A percentile compares a stretch with the other conserved stretches of the same genome.
Evolutionary conservation across 2,329 filamentous ascomycete species (phyloP).

Genomic region (Aureobasidium sp.): DNA sequence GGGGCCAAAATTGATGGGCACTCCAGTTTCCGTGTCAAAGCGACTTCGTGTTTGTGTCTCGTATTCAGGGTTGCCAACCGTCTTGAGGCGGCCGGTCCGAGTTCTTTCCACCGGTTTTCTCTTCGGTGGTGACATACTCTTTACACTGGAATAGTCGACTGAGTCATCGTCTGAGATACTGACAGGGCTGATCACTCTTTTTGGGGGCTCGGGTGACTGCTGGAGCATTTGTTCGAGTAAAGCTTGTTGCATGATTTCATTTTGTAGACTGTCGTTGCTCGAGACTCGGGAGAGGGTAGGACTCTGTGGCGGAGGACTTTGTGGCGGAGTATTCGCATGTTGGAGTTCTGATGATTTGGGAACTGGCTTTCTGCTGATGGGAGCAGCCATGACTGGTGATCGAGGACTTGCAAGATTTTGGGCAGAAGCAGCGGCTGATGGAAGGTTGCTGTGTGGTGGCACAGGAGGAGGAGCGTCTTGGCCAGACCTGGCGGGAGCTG

Average conservation of each 20-base stretch:
- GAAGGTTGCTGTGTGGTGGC: slow-evolving; percentile 22
- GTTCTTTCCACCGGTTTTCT: slow-evolving; percentile 55
- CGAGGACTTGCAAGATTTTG: not conserved
- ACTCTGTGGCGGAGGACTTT: not conserved
- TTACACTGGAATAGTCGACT: slow-evolving; percentile 69
- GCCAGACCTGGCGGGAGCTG: not conserved
- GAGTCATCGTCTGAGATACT: slow-evolving; percentile 56
- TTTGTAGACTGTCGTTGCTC: slow-evolving; percentile 38
- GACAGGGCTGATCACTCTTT: slow-evolving; percentile 27
- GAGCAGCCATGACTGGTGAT: not conserved
- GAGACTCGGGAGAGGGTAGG: slow-evolving; percentile 20
- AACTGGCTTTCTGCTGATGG: slow-evolving; percentile 8
- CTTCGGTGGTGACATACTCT: slow-evolving; percentile 34
- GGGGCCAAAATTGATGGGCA: slow-evolving; percentile 82
- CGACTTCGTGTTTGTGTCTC: slow-evolving; percentile 37
- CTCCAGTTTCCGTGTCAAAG: slow-evolving; percentile 31
- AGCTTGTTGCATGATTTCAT: slow-evolving; percentile 38
- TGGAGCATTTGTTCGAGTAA: slow-evolving; percentile 33
- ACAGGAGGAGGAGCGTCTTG: slow-evolving; percentile 23
- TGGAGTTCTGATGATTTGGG: not conserved
- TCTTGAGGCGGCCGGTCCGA: slow-evolving; percentile 72
- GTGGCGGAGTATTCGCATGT: not conserved
- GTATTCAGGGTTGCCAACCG: slow-evolving; percentile 55
- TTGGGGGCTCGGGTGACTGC: slow-evolving; percentile 22
- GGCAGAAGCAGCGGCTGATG: not conserved